Percentiles rank a stretch among this genome's conserved stretches.
These are phyloP conservation scores for Posidonia australis DNA, from an alignment of 106 monocot genomes.

Conservation along the genomic window DNA sequence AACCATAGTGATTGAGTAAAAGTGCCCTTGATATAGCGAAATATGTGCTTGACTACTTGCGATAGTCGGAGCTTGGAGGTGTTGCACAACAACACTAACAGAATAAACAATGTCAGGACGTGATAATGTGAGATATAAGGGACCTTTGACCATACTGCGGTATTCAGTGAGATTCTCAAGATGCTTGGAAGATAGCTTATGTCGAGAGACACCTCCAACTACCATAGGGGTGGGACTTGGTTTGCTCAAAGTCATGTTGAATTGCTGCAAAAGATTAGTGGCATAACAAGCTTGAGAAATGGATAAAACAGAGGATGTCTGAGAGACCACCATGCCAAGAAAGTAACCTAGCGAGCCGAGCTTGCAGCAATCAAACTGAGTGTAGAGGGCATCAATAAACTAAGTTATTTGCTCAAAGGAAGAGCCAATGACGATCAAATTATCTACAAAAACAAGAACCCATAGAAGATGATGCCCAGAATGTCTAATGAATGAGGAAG, in stretches of 20 bases:
- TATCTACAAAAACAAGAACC: background rate
- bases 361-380: background rate
- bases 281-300: too few relatives aligned
- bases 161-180: background rate
- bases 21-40: constrained; percentile 19
- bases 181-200: background rate
- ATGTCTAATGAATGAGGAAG: background rate
- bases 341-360: background rate
- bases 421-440: background rate
- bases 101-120: background rate
- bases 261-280: too few relatives aligned
- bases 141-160: background rate
- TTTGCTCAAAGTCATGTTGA: too few relatives aligned
- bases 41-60: constrained; percentile 11
- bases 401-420: too few relatives aligned
- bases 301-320: too few relatives aligned
- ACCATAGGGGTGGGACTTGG: background rate
- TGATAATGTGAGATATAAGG: background rate
- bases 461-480: too few relatives aligned
- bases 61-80: background rate
- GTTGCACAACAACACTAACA: background rate
- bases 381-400: too few relatives aligned
- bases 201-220: too few relatives aligned
- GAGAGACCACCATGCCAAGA: too few relatives aligned
- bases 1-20: background rate